Percentiles rank a stretch among this genome's conserved stretches.
Conservation (phyloP, 2,329 filamentous ascomycete species). For the Trichoderma breve region DNA sequence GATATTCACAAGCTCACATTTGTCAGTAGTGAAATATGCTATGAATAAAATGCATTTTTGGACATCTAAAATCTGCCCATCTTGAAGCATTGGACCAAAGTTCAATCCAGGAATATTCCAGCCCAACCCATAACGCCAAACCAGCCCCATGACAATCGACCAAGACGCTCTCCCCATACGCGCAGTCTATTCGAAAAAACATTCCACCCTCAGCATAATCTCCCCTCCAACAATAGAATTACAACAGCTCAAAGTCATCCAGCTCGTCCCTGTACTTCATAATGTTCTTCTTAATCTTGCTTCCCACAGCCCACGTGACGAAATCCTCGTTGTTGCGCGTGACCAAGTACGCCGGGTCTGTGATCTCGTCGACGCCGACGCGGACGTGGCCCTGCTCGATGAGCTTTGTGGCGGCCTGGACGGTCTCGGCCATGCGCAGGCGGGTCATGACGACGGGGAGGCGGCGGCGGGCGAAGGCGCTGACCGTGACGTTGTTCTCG, state of each 20-base stretch:
- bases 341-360: slow-evolving; percentile 85
- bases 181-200: background rate
- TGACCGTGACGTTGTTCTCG: slow-evolving; percentile 85
- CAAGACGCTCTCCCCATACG: background rate
- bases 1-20: background rate
- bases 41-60: background rate
- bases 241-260: slow-evolving; percentile 92
- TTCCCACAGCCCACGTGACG: slow-evolving; percentile 92
- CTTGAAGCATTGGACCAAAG: background rate
- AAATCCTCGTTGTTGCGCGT: slow-evolving; percentile 92
- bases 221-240: slow-evolving; percentile 29
- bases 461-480: slow-evolving; percentile 78
- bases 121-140: slow-evolving; percentile 14
- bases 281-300: slow-evolving; percentile 96
- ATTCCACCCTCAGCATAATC: background rate
- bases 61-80: background rate
- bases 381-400: slow-evolving; percentile 93
- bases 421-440: slow-evolving; percentile 85
- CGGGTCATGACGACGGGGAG: slow-evolving; percentile 90
- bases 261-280: slow-evolving; percentile 92
- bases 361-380: slow-evolving; percentile 85
- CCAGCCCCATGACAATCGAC: background rate
- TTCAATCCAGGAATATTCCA: background rate
- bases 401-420: slow-evolving; percentile 79
- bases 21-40: background rate